Evolutionary conservation across 257 asterid genomes (phyloP), one percentile per base, ranked within the genome.

Genomic region (Galeopsis tetrahit): DNA sequence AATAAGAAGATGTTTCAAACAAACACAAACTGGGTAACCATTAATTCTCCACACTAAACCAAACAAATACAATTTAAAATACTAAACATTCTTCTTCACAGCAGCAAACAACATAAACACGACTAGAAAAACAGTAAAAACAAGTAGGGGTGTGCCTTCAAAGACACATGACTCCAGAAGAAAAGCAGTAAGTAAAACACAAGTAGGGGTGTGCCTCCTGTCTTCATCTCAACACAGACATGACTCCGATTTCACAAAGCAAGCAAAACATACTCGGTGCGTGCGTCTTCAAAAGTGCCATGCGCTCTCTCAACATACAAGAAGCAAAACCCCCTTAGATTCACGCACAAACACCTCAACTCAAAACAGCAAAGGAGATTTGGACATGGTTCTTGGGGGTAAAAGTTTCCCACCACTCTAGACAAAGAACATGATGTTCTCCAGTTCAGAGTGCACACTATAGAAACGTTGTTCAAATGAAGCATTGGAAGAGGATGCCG

Each of bases 321-420:
- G 56, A 44, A 38, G 66, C 73, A 71, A 66, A 49, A 66, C 67
- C 78, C 84, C 79, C 79, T 80, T 83, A 85, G 94, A 88, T 88
- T 88, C 94, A 79, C 91, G 84, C 89, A 84, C 94, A 84, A 88
- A 85, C 90, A 46, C 93, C 87, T 77, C 69, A 17, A 70, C 80
- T n/a, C 14, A 28, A 4, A 4, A 34, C 11, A 52, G 76, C 28
- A 70, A 76, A 80, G 82, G 87, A 83, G 85, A 63, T 75, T 55
- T 68, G 85, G 21, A 82, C 81, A 63, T 81, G 79, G 59, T 63
- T 63, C 73, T 40, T 60, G 33, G 70, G 75, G 64, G 70, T 38
- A n/a, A 4, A 21, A 21, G 28, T 21, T 21, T 21, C 1, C 28
- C 28, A 4, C 35, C 32, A 38, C 70, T 76, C 90, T 73, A 88